Base-by-base conservation (phyloP, 106 monocot species). In the Dendrobium officinale region DNA sequence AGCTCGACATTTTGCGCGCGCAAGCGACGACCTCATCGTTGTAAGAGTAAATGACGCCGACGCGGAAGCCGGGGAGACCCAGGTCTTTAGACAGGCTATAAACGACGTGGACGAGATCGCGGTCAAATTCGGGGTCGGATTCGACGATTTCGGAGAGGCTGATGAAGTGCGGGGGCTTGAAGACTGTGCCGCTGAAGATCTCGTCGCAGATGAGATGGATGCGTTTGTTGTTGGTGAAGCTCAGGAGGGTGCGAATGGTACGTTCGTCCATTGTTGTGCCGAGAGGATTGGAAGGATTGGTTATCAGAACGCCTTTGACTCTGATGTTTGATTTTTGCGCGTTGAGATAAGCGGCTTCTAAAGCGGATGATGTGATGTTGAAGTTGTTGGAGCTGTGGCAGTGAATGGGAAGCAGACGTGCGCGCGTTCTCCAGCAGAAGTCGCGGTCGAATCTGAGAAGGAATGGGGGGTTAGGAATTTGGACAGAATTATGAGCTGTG, bases 81-180 rank as follows among this genome's bases (percentile, higher is more conserved):
- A 93, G 78, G 77, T 85, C 93, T 75, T 93, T 93, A 1, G 93
- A 92, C 37, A 95, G 86, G 81, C 94, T 95, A 74, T 82, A 92
- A 11, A 85, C 80, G 4, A 95, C 73, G 82, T 95, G 94, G 55
- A 95, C 74, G 19, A 92, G 86, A 31, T 67, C 64, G 2, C 78
- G 67, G 68, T 86, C 77, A 77, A 42, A 75, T 26, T 1, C 17
- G 0, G 56, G 68, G 4, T 81, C 68, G 26, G 80, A 56, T n/a
- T 90, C 79, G 6, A 90, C 0, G 4, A 90, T 75, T 77, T 92
- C 88, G 2, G 81, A 59, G 13, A 95, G 11, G 72, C 95, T 86
- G 49, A 82, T 44, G 72, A 88, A 90, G 4, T 75, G 77, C 0
- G 84, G 67, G 31, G 26, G 0, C 7, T 31, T 10, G 64, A 83